Conservation (phyloP, 2,329 filamentous ascomycete genomes). For the Eutypella sp. region DNA sequence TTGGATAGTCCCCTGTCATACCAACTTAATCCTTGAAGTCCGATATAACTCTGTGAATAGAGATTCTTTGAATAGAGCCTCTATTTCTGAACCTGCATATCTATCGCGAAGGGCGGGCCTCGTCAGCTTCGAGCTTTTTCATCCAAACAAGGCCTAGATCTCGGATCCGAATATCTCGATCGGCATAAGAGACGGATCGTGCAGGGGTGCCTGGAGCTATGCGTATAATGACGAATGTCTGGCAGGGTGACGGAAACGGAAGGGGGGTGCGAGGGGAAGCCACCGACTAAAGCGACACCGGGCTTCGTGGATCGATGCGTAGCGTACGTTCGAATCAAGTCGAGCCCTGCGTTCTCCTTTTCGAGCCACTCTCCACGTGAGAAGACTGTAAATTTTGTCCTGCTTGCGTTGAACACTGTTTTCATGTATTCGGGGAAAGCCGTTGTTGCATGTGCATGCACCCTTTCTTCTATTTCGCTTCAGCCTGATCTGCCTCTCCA, state of each 20-base stretch:
- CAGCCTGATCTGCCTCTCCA: conserved; percentile 18
- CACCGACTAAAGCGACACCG: neutral
- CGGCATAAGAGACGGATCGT: neutral
- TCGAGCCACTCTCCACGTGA: neutral
- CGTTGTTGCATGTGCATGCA: conserved; percentile 9
- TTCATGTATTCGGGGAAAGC: conserved; percentile 6
- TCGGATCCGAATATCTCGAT: neutral
- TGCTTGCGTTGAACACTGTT: neutral
- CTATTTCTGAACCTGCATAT: conserved; percentile 1
- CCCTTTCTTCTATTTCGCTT: conserved; percentile 16
- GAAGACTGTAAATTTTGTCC: neutral
- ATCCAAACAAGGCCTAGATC: neutral
- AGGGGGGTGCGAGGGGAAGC: neutral
- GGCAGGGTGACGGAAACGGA: too few relatives aligned
- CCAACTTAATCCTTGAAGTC: conserved; percentile 22
- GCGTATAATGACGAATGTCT: neutral
- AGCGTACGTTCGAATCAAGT: neutral
- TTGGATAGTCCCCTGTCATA: conserved; percentile 24
- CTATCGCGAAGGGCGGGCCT: neutral
- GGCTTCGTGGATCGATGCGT: neutral
- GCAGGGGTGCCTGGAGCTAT: neutral
- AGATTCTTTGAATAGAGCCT: conserved; percentile 13
- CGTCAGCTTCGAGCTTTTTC: conserved; percentile 17
- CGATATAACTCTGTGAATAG: conserved; percentile 20
- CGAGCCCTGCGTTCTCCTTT: neutral